Evolutionary conservation across 140 eudicot genomes (phyloP), one percentile per base, ranked within the genome.

Genomic region (Anethum foeniculum): DNA sequence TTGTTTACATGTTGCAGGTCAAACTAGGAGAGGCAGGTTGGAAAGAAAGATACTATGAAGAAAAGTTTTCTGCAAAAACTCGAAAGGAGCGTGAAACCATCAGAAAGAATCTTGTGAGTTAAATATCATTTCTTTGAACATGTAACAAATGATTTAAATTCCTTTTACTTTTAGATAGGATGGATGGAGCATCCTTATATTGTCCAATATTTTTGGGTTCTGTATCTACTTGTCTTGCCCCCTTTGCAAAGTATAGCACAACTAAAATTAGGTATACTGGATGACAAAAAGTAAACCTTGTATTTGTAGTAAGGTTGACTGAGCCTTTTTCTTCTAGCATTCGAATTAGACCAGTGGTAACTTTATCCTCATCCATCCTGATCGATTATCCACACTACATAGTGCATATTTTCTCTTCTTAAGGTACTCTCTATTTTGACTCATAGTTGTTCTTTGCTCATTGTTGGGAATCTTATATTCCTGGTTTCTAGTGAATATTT

Each of bases 31-130:
- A 71, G 81, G 89, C 97, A 32, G 99, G 99, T 38, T 94, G 99
- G 99, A 94, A 86, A 86, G 97, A 94, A 77, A 92, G 99, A 85
- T 94, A 94, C 71, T 92, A 94, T 83, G 97, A 92, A 86, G 97
- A 92, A 77, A 94, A 92, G 90, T 94, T 94, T 79, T 83, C 85
- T 69, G 96, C 95, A 81, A 87, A 71, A 76, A 80, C 95, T 47
- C 90, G 88, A 7, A 90, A 94, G 85, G 96, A 90, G 78, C 96
- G 82, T 60, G 99, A 88, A 46, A 88, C 79, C 64, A 84, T 94
- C 65, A 87, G 97, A 44, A 88, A 87, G 79, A 96, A 90, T 83
- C 92, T 92, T 58, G 97, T 94, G 88, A 86, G 94, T 85, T 68
- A 25, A 71, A 65, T 79, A 85, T 64, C 62, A 60, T 44, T 62